Evolutionary conservation across 2,329 filamentous ascomycete genomes (phyloP), one percentile per base, ranked within the genome.

Genomic region (Pezicula neosporulosa): DNA sequence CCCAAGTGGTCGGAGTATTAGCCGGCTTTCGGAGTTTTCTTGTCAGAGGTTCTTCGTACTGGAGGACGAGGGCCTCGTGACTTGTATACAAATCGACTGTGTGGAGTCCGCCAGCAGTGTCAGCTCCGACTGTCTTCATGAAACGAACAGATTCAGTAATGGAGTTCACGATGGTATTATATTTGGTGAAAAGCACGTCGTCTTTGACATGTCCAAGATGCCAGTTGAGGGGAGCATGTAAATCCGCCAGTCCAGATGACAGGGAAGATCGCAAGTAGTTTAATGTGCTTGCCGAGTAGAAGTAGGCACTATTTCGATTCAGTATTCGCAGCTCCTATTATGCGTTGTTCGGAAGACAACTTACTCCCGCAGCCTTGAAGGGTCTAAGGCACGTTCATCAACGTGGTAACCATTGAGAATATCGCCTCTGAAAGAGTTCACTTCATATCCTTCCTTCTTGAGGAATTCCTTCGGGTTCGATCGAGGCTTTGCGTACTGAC

Each of bases 1-100:
- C 52, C 18, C 15, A 50, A 60, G 60, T 59, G 49, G 58, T 56
- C 49, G 54, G 59, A n/a, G 56, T 61, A 53, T 64, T 62, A 38
- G 71, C 67, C 2, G 87, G 87, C 59, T 83, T 82, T 56, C 83
- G 86, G 52, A 95, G 78, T 19, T 83, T 76, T 9, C 94, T 81
- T 2, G 93, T 97, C 41, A 99, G 76, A 47, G 83, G 82, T 70
- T 97, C 85, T 69, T 99, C 94, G 69, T 99, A 99, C 68, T 97
- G 92, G 8, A 99, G 82, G 2, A 97, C 81, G 18, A 99, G 81
- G 4, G 91, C 94, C 70, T 99, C 94, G 68, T 99, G 94, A 64
- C 89, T 95, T 18, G 93, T 97, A 78, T 87, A 99, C 45, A 99
- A 81, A 65, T 99, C 94, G 36, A 97, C 90, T 1, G 91, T 96